phyloP scores from a whole-genome alignment of 345 rosid genomes.

The Camelina sativa region DNA sequence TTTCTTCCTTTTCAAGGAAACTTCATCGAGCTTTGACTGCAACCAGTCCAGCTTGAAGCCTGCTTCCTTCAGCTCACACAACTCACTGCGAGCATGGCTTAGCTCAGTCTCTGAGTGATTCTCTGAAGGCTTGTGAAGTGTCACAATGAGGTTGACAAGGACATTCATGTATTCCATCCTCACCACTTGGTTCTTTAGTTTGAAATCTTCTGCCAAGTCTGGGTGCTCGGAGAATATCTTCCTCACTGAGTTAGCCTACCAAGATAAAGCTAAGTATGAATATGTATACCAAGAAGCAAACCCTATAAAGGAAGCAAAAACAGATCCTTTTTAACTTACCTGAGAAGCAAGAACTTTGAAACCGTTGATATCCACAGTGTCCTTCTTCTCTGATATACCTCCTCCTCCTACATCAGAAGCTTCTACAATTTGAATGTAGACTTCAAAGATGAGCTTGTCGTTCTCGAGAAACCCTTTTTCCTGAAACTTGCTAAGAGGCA shows the following conservation, averaged over 20 bases:
- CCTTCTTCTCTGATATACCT: background rate
- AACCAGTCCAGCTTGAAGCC: too few relatives aligned
- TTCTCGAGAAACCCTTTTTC: background rate
- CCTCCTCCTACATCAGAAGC: background rate
- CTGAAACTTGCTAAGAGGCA: slow-evolving; percentile 6
- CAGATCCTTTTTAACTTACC: background rate
- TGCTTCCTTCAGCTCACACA: background rate
- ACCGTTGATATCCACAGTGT: background rate
- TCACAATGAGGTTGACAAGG: background rate
- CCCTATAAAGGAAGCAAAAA: too few relatives aligned
- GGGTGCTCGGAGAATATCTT: background rate
- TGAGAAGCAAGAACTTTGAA: slow-evolving; percentile 25
- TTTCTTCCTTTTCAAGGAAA: too few relatives aligned
- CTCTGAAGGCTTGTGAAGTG: background rate
- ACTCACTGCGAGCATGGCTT: background rate
- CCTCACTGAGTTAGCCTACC: background rate
- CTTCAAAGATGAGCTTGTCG: background rate
- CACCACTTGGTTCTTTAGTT: background rate
- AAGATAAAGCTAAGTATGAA: background rate
- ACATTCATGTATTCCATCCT: background rate
- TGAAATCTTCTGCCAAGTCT: background rate
- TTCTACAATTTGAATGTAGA: background rate
- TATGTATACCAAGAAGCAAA: too few relatives aligned
- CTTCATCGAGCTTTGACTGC: too few relatives aligned
- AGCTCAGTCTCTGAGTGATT: background rate